A percentile compares a stretch with the other conserved stretches of the same genome.
phyloP scores from a whole-genome alignment of 768 basidiomycete species.

The Mycena venus region DNA sequence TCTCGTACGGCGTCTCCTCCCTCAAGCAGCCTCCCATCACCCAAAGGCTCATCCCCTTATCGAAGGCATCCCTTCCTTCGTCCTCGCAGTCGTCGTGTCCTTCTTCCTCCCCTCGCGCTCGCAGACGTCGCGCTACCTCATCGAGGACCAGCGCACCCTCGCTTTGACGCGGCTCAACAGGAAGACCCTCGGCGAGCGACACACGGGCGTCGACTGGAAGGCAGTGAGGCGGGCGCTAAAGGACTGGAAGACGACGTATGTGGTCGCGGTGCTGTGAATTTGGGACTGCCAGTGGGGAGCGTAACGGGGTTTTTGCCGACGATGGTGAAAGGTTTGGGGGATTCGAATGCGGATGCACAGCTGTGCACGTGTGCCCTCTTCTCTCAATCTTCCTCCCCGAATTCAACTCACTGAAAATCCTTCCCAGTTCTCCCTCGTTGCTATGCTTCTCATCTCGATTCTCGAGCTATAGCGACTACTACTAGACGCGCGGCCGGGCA shows the following conservation, averaged over 20 bases:
- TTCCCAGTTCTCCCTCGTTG: too few species aligned
- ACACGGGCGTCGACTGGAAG: conserved; percentile 23
- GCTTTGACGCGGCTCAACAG: conserved; percentile 20
- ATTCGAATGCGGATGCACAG: conserved; percentile 24
- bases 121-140: conserved; percentile 8
- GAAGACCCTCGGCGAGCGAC: conserved; percentile 22
- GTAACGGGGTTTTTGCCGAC: conserved; percentile 26
- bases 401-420: too few species aligned
- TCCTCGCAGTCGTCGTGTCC: conserved; percentile 24
- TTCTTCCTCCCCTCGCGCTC: conserved; percentile 30
- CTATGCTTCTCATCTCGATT: conserved; percentile 27
- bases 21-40: conserved; percentile 8
- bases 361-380: conserved; percentile 11
- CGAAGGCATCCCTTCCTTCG: conserved; percentile 24
- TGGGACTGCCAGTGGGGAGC: too few species aligned
- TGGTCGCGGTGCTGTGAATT: background rate
- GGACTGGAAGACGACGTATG: conserved; percentile 31
- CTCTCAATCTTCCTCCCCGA: too few species aligned
- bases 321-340: conserved; percentile 25
- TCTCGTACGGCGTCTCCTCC: conserved; percentile 15
- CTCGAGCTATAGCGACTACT: conserved; percentile 14
- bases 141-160: conserved; percentile 22
- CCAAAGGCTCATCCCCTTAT: conserved; percentile 27
- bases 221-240: conserved; percentile 4
- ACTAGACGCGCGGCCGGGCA: conserved; percentile 20